phyloP scores from a whole-genome alignment of 129 eudicot species.

The Flaveria linearis region DNA sequence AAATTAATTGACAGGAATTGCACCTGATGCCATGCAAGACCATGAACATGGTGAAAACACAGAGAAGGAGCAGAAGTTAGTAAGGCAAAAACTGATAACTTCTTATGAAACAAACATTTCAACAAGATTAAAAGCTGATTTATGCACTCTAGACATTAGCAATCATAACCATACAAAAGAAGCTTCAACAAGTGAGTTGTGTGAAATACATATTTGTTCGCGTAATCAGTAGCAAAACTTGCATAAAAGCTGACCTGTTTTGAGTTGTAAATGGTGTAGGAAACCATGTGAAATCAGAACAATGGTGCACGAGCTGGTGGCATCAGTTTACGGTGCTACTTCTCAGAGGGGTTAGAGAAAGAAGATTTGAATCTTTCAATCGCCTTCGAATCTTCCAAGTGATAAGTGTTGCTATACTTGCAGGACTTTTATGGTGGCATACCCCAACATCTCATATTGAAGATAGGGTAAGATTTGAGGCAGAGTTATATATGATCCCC shows the following conservation, averaged over 20 bases:
- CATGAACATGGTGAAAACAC: constrained; percentile 61
- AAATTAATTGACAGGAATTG: constrained; percentile 60
- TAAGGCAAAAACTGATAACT: constrained; percentile 62
- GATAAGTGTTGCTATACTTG: constrained; percentile 84
- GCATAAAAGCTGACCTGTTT: constrained; percentile 13
- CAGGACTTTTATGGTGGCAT: constrained; percentile 97
- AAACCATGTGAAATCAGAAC: constrained; percentile 48
- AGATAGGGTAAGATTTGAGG: constrained; percentile 68
- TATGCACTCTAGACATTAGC: constrained; percentile 56
- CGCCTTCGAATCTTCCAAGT: constrained; percentile 90
- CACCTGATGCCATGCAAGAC: constrained; percentile 66
- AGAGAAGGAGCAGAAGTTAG: constrained; percentile 62
- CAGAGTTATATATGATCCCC: neutral
- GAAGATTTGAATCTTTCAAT: constrained; percentile 84
- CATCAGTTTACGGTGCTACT: constrained; percentile 84
- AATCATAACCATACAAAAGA: constrained; percentile 57
- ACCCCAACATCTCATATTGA: constrained; percentile 93
- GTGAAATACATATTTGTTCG: neutral
- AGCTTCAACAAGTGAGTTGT: constrained; percentile 61
- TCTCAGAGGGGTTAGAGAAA: constrained; percentile 74
- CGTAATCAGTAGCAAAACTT: neutral
- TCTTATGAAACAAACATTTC: constrained; percentile 82
- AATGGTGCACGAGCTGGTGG: constrained; percentile 99
- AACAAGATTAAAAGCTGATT: constrained; percentile 66
- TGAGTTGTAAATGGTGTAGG: constrained; percentile 43